Percentiles rank a stretch among this genome's conserved stretches.
phyloP scores from a whole-genome alignment of 1,139 yeast genomes.

The Candida mesenterica region DNA sequence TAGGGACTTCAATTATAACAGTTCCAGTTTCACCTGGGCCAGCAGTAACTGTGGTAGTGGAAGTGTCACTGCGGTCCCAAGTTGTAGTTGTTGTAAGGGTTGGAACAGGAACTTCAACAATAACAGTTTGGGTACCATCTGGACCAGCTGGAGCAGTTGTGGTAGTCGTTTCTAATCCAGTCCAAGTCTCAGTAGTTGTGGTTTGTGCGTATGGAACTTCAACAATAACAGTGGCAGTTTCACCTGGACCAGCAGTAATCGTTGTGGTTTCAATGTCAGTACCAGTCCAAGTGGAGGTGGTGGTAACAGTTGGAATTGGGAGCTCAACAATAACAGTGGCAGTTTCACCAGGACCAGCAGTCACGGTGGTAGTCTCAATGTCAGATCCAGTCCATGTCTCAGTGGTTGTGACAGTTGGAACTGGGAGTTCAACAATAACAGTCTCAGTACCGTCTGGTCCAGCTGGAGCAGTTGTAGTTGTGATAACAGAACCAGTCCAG shows the following conservation, averaged over 20 bases:
- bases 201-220: no score
- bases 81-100: constrained; percentile 4
- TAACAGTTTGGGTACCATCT: no score
- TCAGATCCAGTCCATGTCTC: constrained; percentile 4
- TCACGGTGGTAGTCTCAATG: constrained; percentile 8
- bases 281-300: no score
- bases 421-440: constrained; percentile 10
- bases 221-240: no score
- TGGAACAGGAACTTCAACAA: no score
- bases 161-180: no score
- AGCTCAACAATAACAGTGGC: no score
- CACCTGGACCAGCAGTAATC: constrained; percentile 10
- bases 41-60: constrained; percentile 8
- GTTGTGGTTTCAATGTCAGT: no score
- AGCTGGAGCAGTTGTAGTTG: constrained; percentile 7
- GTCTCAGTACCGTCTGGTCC: constrained; percentile 6
- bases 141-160: no score
- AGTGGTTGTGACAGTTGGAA: constrained; percentile 11
- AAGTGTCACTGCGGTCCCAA: constrained; percentile 5
- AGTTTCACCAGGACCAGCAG: no score
- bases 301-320: no score
- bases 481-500: constrained; percentile 7
- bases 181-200: constrained; percentile 3
- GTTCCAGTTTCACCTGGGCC: constrained; percentile 3
- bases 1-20: constrained; percentile 20